Evolutionary conservation across 352 stramenopile genomes (phyloP).

Genomic region (Pythium biforme): DNA sequence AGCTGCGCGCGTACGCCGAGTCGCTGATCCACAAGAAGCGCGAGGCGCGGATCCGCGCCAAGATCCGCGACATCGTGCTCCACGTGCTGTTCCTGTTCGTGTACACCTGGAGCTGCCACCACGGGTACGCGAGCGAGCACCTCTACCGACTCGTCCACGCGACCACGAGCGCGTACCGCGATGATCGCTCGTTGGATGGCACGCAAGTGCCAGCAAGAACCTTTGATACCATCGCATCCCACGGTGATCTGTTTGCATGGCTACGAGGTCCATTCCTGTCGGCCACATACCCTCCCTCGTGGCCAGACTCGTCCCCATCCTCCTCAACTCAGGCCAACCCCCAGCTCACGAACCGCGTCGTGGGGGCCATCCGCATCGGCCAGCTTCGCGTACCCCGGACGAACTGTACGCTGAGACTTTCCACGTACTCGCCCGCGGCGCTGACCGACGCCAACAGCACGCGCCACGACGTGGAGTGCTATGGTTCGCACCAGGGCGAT

Average conservation of each 20-base stretch:
- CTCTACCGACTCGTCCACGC: constrained; percentile 38
- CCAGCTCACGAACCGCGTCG: constrained; percentile 32
- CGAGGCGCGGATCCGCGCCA: constrained; percentile 35
- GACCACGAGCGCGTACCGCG: constrained; percentile 29
- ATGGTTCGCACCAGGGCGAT: constrained; percentile 22
- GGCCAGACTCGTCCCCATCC: neutral
- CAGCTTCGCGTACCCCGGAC: constrained; percentile 38
- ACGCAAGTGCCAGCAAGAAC: constrained; percentile 1
- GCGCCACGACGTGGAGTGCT: constrained; percentile 22
- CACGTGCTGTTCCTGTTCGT: constrained; percentile 46
- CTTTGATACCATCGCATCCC: constrained; percentile 27
- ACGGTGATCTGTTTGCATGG: constrained; percentile 32
- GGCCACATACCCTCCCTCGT: constrained; percentile 19
- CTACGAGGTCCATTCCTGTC: constrained; percentile 32
- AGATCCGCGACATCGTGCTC: constrained; percentile 48
- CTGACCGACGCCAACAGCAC: constrained; percentile 5
- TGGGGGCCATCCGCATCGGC: constrained; percentile 47
- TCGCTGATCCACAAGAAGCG: constrained; percentile 32
- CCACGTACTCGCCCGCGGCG: constrained; percentile 26
- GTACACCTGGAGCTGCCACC: constrained; percentile 36
- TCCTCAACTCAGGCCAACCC: neutral
- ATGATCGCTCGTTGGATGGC: neutral
- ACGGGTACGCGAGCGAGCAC: constrained; percentile 31
- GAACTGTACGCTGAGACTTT: constrained; percentile 38
- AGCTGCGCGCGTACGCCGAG: constrained; percentile 32